These are phyloP conservation scores for Syncephalastrum monosporum DNA, from an alignment of 371 early-diverging fungal genomes.

Conservation along the genomic window DNA sequence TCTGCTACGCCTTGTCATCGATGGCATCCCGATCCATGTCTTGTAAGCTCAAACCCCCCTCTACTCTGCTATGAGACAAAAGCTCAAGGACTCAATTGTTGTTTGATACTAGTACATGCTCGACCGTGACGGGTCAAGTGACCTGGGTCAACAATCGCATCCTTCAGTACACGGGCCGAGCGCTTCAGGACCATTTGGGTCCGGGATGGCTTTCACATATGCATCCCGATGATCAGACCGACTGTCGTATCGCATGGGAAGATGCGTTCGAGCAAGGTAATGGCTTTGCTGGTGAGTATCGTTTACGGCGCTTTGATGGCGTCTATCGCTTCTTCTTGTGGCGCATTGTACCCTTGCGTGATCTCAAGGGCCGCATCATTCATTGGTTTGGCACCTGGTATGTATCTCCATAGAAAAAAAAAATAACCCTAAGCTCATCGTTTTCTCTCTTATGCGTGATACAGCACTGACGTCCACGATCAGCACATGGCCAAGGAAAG, in stretches of 20 bases:
- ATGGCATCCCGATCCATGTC: constrained; percentile 64
- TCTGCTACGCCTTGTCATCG: constrained; percentile 57
- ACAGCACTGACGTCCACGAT: constrained; percentile 64
- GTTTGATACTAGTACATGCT: constrained; percentile 45
- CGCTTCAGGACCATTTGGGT: constrained; percentile 52
- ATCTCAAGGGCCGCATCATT: constrained; percentile 56
- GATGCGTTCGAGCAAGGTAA: constrained; percentile 55
- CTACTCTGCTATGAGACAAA: not conserved
- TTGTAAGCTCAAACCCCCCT: constrained; percentile 48
- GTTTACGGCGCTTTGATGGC: constrained; percentile 60
- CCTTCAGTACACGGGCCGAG: constrained; percentile 54
- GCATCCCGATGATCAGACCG: constrained; percentile 58
- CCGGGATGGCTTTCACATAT: constrained; percentile 52
- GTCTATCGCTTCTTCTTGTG: constrained; percentile 62
- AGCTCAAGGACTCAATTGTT: not conserved
- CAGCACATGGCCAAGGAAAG: constrained; percentile 57
- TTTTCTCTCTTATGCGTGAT: not conserved
- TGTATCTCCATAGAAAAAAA: not conserved
- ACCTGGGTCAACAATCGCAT: constrained; percentile 68
- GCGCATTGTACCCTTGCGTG: constrained; percentile 60
- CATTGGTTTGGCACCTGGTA: constrained; percentile 56
- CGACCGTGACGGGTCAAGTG: constrained; percentile 50
- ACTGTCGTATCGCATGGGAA: constrained; percentile 53
- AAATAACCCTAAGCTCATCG: not conserved
- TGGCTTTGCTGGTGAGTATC: constrained; percentile 60